Conservation (phyloP, 148 eudicot genomes). For the Cornus suecica region DNA sequence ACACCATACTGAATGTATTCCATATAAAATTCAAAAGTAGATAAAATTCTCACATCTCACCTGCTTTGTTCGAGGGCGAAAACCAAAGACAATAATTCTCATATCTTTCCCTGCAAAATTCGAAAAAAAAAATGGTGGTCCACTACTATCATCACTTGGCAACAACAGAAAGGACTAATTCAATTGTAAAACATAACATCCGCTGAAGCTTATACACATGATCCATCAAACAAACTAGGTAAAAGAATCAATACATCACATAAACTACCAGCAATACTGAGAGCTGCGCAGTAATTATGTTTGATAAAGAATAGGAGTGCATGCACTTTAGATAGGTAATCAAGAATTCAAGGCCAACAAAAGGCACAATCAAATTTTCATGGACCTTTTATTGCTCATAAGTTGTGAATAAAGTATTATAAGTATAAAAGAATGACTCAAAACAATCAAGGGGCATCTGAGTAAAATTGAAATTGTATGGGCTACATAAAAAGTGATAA, state of each 20-base stretch:
- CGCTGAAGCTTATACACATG: background rate
- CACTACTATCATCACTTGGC: background rate
- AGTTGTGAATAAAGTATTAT: background rate
- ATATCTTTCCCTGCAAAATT: slow-evolving; percentile 84
- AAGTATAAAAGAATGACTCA: background rate
- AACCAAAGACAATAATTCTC: slow-evolving; percentile 89
- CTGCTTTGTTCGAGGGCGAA: slow-evolving; percentile 92
- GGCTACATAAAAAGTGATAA: background rate
- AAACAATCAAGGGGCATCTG: background rate
- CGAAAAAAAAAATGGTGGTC: background rate
- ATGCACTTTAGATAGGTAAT: background rate
- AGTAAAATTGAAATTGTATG: background rate
- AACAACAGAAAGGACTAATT: background rate
- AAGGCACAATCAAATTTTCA: background rate
- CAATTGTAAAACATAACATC: background rate
- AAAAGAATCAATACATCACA: slow-evolving; percentile 2
- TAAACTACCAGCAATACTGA: background rate
- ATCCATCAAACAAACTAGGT: background rate
- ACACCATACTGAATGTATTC: background rate
- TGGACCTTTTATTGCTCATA: background rate
- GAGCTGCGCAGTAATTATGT: background rate
- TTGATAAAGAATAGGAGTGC: background rate
- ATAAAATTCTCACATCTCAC: slow-evolving; percentile 27
- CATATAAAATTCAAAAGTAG: background rate
- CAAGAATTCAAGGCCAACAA: background rate